These are phyloP conservation scores for Trametes versicolor DNA, from an alignment of 1,284 basidiomycete species.

Conservation along the genomic window DNA sequence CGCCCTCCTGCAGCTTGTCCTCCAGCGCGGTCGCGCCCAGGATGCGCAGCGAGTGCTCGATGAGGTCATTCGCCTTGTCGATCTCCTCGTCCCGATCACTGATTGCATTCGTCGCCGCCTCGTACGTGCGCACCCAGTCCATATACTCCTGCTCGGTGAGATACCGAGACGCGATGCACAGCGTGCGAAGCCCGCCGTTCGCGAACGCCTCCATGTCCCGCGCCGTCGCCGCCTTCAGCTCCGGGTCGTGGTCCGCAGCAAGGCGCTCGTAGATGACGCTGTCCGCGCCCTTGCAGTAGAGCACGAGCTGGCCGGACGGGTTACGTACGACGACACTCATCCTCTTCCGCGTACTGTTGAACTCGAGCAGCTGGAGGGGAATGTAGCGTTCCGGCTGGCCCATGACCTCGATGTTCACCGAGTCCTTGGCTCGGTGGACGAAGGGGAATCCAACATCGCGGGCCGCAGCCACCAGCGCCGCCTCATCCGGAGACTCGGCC, in stretches of 20 bases:
- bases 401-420: slow-evolving; percentile 91
- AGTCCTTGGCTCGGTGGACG: slow-evolving; percentile 78
- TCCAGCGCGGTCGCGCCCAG: slow-evolving; percentile 96
- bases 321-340: slow-evolving; percentile 92
- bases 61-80: slow-evolving; percentile 85
- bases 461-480: slow-evolving; percentile 91
- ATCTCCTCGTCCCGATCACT: slow-evolving; percentile 90
- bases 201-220: slow-evolving; percentile 95
- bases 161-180: slow-evolving; percentile 89
- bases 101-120: slow-evolving; percentile 80
- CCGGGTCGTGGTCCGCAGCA: slow-evolving; percentile 75
- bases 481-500: slow-evolving; percentile 95
- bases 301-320: slow-evolving; percentile 82
- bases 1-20: slow-evolving; percentile 97
- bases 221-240: slow-evolving; percentile 80
- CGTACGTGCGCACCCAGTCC: slow-evolving; percentile 85
- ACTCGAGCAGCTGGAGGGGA: slow-evolving; percentile 87
- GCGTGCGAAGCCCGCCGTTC: slow-evolving; percentile 90
- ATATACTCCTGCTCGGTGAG: slow-evolving; percentile 87
- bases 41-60: slow-evolving; percentile 86
- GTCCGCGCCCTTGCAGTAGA: slow-evolving; percentile 98
- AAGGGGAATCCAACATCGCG: slow-evolving; percentile 96
- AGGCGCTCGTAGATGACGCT: slow-evolving; percentile 93
- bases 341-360: slow-evolving; percentile 92
- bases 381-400: slow-evolving; percentile 88